phyloP scores from a whole-genome alignment of 441 rosid species.

The Sinapis alba region DNA sequence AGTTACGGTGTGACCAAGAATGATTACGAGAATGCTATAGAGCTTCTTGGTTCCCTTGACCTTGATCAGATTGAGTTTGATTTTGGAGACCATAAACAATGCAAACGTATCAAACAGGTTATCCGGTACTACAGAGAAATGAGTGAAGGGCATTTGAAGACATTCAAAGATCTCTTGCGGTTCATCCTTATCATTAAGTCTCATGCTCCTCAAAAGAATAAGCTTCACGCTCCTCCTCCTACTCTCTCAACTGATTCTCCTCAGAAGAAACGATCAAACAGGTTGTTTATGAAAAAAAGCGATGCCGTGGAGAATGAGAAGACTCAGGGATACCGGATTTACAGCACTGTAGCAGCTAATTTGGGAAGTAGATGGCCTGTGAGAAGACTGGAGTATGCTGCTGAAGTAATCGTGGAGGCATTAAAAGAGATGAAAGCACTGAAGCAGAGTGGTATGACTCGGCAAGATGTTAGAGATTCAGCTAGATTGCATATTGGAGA shows the following conservation, averaged over 20 bases:
- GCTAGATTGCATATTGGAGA: constrained; percentile 94
- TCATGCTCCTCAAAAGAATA: neutral
- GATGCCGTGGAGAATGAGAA: constrained; percentile 39
- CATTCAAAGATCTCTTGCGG: constrained; percentile 72
- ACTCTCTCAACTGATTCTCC: neutral
- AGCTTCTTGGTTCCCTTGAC: constrained; percentile 59
- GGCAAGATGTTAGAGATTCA: constrained; percentile 89
- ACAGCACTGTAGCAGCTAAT: constrained; percentile 49
- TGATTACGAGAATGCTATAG: constrained; percentile 62
- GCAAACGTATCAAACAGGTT: constrained; percentile 48
- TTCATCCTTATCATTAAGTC: neutral
- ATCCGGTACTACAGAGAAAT: constrained; percentile 54
- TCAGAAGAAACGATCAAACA: neutral
- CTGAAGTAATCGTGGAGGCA: constrained; percentile 73
- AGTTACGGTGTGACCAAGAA: constrained; percentile 76
- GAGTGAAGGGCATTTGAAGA: constrained; percentile 64
- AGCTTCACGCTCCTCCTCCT: neutral
- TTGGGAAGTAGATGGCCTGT: constrained; percentile 88
- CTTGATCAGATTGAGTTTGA: constrained; percentile 50
- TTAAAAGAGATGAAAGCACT: constrained; percentile 55
- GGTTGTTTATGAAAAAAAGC: constrained; percentile 40
- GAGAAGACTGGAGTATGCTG: constrained; percentile 76
- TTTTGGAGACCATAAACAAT: constrained; percentile 39
- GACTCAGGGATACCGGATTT: constrained; percentile 43
- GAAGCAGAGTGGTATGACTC: constrained; percentile 64